Evolutionary conservation across 768 basidiomycete species (phyloP), one percentile per base, ranked within the genome.

Genomic region (Tephrocybe sp.): DNA sequence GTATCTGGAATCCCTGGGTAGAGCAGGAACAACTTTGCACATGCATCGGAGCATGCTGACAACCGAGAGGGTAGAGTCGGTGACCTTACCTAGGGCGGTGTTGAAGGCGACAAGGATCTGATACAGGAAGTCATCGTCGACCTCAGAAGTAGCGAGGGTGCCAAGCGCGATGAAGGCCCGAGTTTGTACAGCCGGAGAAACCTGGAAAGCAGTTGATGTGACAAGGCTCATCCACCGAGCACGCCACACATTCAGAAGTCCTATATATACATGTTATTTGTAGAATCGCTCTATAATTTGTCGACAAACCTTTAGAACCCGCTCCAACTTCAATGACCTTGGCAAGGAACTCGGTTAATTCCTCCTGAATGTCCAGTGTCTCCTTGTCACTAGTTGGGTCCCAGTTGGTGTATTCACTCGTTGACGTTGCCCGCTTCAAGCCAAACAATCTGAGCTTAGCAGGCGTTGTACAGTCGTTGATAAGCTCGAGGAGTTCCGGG

Each of bases 211-310:
- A 0, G 89, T 89, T 1, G 90, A 83, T 1, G 89, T 88, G 12
- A 92, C 83, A 49, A 97, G 65, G 34, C 90, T 84, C 87, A 93
- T 93, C 92, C 93, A 96, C 28, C 94, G 78, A 22, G 93, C 91
- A 51, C 88, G 80, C 94, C 94, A 97, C 3, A 89, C 80, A 60
- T 97, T 97, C 25, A 89, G 68, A 3, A 92, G 66, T 9, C 86
- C 90, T 90, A 40, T 1, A 30, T 47, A 18, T 47, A 39, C 13
- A n/a, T 5, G 42, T 59, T 40, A 35, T 9, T 26, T 16, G 5
- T 16, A 26, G 35, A 28, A 35, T 15, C 28, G 39, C 11, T 32
- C 21, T 37, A 24, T 26, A 30, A 36, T 31, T 6, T 24, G 19
- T 13, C 34, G 22, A 65, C 78, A 45, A 52, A 94, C 93, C 91